These are phyloP conservation scores for Lachnellula hyalina DNA, from an alignment of 2,329 filamentous ascomycete species.

Conservation along the genomic window DNA sequence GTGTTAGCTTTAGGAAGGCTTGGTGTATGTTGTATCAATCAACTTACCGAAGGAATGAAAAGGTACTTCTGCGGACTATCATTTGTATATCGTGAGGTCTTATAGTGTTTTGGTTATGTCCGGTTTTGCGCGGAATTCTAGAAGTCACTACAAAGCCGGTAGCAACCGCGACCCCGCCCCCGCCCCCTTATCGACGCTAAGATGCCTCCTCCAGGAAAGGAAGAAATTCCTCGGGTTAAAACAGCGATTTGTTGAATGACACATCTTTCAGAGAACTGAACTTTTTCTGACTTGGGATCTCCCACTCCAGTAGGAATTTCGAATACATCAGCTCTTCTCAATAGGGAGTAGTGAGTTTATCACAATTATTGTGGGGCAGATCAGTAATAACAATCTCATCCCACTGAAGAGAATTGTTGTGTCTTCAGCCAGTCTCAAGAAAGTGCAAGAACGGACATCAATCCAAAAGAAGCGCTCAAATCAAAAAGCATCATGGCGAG, in stretches of 20 bases:
- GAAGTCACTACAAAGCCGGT: background rate
- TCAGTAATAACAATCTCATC: too few relatives aligned
- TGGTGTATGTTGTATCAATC: background rate
- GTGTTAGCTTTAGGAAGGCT: background rate
- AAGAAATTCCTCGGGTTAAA: too few relatives aligned
- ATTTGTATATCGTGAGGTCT: background rate
- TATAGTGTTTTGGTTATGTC: background rate
- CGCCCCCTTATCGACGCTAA: background rate
- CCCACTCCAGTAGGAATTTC: too few relatives aligned
- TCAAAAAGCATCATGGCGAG: slow-evolving; percentile 9
- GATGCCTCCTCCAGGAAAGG: too few relatives aligned
- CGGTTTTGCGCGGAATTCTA: background rate
- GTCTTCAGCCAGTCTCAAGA: too few relatives aligned
- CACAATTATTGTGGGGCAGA: too few relatives aligned
- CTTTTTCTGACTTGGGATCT: too few relatives aligned
- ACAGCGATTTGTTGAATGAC: too few relatives aligned
- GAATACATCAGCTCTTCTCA: too few relatives aligned
- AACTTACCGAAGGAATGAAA: background rate
- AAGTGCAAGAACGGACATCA: background rate
- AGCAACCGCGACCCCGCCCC: background rate
- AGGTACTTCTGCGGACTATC: background rate
- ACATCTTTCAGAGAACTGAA: too few relatives aligned
- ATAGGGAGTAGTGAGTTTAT: too few relatives aligned
- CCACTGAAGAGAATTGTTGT: too few relatives aligned
- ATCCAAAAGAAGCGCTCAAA: background rate